Base-by-base conservation (phyloP, 2,329 filamentous ascomycete genomes). In the Hortaea werneckii region DNA sequence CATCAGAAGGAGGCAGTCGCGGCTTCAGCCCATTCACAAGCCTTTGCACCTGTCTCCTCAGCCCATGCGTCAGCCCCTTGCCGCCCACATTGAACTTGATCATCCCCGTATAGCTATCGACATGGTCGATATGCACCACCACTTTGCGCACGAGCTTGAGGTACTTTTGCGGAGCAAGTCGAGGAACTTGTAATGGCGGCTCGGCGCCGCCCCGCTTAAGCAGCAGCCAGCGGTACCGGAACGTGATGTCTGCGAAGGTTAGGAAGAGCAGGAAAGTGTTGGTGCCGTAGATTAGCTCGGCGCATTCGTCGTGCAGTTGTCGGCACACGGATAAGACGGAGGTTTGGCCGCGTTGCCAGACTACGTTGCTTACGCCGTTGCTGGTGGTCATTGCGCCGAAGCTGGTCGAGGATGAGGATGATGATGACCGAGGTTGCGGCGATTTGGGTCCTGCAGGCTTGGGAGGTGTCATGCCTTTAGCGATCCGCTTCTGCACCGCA, bases 11-110 rank as follows among this genome's bases (percentile, higher is more conserved):
- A n/a, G 32, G 32, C 9, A 35, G 44, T 10, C 46, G 20, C 20
- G 47, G 42, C 29, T 48, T 56, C 47, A 73, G 45, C 37, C 65
- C 55, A 45, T 64, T 59, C 5, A 70, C 67, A 35, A 74, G 54
- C 37, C 63, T 62, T 46, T 59, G 52, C 12, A 73, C 67, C 44
- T 68, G 67, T 13, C 57, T 54, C 26, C 59, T 50, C 28, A 74
- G 57, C 0, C 70, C 70, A 28, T 66, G 65, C 2, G 65, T 64
- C 34, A 74, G 51, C 1, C 70, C 70, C 27, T 62, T 56, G 0
- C 70, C 71, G 1, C 65, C 61, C n/a, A 67, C 70, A 51, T 74
- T 74, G 53, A 68, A 74, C 52, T 73, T 74, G 49, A 73, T 69
- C 70, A 72, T 72, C 4, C 70, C 71, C 1, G 68, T 72, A 44